Evolutionary conservation across 345 rosid species (phyloP).

Genomic region (Pugionium dolabratum): DNA sequence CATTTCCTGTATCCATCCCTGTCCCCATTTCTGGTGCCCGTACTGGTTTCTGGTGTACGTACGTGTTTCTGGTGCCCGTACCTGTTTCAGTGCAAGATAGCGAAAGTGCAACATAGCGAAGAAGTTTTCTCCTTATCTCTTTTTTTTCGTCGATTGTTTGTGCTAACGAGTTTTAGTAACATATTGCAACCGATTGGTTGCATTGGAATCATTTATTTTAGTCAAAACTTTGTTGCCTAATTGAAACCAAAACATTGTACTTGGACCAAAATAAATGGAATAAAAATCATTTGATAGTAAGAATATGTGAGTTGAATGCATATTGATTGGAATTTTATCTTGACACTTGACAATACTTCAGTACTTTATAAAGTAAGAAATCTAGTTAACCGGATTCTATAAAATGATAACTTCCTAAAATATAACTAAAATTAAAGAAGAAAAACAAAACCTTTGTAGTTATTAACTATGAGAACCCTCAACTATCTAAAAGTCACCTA

Average conservation of each 20-base stretch:
- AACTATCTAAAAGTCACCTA: neutral
- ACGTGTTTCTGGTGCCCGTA: too few species aligned
- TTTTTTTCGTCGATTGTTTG: neutral
- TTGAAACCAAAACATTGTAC: constrained; percentile 26
- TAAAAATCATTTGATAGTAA: constrained; percentile 10
- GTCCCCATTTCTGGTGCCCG: too few species aligned
- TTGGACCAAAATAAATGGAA: constrained; percentile 3
- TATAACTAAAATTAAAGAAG: neutral
- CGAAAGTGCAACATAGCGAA: too few species aligned
- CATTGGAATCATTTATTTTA: constrained; percentile 8
- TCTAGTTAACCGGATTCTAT: neutral
- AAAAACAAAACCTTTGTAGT: neutral
- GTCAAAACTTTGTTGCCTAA: constrained; percentile 14
- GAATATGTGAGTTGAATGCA: neutral
- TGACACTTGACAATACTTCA: neutral
- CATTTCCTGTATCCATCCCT: too few species aligned
- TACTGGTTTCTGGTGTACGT: too few species aligned
- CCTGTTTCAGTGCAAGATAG: too few species aligned
- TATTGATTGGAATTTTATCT: constrained; percentile 12
- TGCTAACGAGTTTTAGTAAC: neutral
- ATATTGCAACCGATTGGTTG: constrained; percentile 1
- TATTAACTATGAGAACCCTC: neutral
- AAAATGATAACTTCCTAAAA: neutral
- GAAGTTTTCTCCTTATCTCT: too few species aligned
- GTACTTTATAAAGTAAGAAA: neutral